phyloP scores from a whole-genome alignment of 148 eudicot species.

The Polygonum aviculare region DNA sequence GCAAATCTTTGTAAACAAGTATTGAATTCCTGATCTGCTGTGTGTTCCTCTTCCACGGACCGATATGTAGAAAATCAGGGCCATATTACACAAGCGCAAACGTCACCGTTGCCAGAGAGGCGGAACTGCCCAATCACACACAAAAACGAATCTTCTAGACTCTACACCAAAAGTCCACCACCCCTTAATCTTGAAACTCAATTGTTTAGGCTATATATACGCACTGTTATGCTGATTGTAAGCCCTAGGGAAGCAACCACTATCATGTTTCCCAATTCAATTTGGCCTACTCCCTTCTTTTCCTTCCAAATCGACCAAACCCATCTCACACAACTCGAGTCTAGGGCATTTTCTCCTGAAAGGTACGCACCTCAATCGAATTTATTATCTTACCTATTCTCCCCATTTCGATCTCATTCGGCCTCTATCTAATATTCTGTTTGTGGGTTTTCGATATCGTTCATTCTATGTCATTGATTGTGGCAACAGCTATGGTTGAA shows the following conservation, averaged over 20 bases:
- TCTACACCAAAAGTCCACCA: too few species aligned
- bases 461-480: background rate
- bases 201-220: too few species aligned
- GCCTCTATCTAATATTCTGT: too few species aligned
- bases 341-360: background rate
- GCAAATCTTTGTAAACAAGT: too few species aligned
- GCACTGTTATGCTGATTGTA: background rate
- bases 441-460: background rate
- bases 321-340: background rate
- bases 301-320: background rate
- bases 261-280: background rate
- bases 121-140: too few species aligned
- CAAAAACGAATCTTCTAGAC: too few species aligned
- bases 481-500: background rate
- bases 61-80: too few species aligned
- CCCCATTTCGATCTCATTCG: background rate
- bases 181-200: too few species aligned
- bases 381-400: background rate
- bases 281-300: background rate
- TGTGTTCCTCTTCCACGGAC: too few species aligned
- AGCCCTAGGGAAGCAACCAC: background rate
- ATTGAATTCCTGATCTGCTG: too few species aligned
- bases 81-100: too few species aligned
- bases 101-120: too few species aligned
- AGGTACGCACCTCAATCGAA: background rate